A percentile compares a stretch with the other conserved stretches of the same genome.
Evolutionary conservation across 1,284 basidiomycete species (phyloP).

Genomic region (Leucoagaricus sp.): DNA sequence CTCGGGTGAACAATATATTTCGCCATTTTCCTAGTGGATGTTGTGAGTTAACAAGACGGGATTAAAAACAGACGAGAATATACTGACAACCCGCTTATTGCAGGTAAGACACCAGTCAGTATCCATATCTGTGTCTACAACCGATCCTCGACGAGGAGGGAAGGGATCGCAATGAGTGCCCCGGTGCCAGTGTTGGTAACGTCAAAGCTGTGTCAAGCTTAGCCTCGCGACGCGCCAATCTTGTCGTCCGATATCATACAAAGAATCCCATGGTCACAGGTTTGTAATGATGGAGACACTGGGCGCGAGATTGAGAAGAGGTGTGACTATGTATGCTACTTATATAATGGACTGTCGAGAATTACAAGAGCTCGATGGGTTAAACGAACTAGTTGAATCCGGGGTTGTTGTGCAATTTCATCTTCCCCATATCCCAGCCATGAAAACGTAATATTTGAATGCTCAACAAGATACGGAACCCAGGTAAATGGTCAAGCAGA

Average conservation of each 20-base stretch:
- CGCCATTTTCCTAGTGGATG: neutral
- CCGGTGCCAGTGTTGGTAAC: no score
- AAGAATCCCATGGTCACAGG: no score
- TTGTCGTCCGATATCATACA: neutral
- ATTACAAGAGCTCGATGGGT: no score
- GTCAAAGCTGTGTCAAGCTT: no score
- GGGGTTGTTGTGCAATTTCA: neutral
- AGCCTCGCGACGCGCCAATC: neutral
- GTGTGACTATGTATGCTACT: neutral
- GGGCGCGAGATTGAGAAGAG: neutral
- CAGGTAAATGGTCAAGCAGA: constrained; percentile 2
- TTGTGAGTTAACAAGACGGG: neutral
- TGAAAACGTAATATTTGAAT: no score
- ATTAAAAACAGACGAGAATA: neutral
- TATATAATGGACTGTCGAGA: neutral
- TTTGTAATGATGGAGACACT: no score
- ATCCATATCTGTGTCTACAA: neutral
- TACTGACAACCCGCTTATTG: neutral
- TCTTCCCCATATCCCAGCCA: no score
- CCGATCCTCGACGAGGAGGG: neutral
- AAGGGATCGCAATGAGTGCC: no score
- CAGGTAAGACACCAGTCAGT: neutral
- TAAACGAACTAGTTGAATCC: neutral
- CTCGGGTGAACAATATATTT: neutral
- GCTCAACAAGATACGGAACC: no score